phyloP scores from a whole-genome alignment of 2,329 filamentous ascomycete species.

The Epichloe gansuensis region DNA sequence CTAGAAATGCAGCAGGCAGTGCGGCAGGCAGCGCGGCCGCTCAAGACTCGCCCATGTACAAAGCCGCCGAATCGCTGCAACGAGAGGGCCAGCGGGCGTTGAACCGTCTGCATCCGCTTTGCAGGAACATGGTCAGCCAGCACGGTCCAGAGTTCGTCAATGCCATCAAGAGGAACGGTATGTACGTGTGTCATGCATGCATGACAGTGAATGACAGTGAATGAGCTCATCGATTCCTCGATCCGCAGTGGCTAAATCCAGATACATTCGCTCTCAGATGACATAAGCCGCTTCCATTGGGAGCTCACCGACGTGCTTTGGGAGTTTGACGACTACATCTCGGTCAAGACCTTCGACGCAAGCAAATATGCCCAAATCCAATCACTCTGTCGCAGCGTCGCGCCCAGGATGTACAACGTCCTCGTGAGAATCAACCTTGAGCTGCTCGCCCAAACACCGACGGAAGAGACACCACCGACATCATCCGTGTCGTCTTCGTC shows the following conservation, averaged over 20 bases:
- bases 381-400: conserved; percentile 33
- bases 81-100: conserved; percentile 37
- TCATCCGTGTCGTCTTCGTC: not conserved
- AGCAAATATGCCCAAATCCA: conserved; percentile 36
- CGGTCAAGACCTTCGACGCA: conserved; percentile 34
- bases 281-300: conserved; percentile 33
- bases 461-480: conserved; percentile 8
- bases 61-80: conserved; percentile 32
- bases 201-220: not conserved
- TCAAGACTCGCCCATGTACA: conserved; percentile 30
- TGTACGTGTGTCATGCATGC: conserved; percentile 7
- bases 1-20: conserved; percentile 21
- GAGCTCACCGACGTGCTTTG: conserved; percentile 38
- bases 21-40: conserved; percentile 35
- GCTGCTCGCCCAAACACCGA: conserved; percentile 15
- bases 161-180: conserved; percentile 41
- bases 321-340: conserved; percentile 43
- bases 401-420: conserved; percentile 35
- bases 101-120: conserved; percentile 39
- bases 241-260: not conserved
- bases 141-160: conserved; percentile 38
- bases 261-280: conserved; percentile 22
- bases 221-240: too few relatives aligned
- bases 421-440: conserved; percentile 41
- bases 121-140: conserved; percentile 32